Conservation (phyloP, 1,284 basidiomycete genomes). For the Marasmius sp. region DNA sequence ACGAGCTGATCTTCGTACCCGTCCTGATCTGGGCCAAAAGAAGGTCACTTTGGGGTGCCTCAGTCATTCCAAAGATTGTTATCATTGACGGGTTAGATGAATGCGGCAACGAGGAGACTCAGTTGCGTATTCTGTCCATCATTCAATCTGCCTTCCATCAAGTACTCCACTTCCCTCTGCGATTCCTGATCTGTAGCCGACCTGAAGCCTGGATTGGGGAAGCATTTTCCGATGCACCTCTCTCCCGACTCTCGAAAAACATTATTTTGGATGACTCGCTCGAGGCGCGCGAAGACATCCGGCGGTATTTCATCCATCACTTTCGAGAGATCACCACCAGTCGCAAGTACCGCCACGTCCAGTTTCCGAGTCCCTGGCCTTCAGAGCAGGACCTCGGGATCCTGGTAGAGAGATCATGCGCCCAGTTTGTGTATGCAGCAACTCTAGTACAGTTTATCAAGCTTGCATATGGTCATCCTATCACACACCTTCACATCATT, state of each 20-base stretch:
- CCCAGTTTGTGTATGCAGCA: conserved; percentile 25
- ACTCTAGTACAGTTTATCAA: conserved; percentile 26
- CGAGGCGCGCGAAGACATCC: background rate
- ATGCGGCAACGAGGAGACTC: background rate
- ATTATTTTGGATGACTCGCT: too few relatives aligned
- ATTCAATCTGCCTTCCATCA: background rate
- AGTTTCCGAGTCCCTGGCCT: conserved; percentile 17
- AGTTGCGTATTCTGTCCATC: background rate
- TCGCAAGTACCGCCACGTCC: background rate
- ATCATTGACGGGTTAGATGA: conserved; percentile 8
- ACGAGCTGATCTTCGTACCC: background rate
- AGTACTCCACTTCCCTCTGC: conserved; percentile 14
- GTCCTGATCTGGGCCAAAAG: background rate
- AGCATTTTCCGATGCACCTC: too few relatives aligned
- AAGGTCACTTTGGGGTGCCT: background rate
- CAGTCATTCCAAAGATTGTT: background rate
- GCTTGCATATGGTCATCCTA: conserved; percentile 19
- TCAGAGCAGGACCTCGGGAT: conserved; percentile 12
- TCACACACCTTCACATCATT: conserved; percentile 22
- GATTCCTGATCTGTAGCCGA: conserved; percentile 24
- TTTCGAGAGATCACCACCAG: background rate
- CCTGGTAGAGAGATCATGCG: conserved; percentile 21
- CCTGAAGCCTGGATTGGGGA: conserved; percentile 24
- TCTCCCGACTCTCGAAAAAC: too few relatives aligned
- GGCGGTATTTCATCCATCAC: background rate